Base-by-base conservation (phyloP, 148 eudicot species). In the Linanthus parryae region DNA sequence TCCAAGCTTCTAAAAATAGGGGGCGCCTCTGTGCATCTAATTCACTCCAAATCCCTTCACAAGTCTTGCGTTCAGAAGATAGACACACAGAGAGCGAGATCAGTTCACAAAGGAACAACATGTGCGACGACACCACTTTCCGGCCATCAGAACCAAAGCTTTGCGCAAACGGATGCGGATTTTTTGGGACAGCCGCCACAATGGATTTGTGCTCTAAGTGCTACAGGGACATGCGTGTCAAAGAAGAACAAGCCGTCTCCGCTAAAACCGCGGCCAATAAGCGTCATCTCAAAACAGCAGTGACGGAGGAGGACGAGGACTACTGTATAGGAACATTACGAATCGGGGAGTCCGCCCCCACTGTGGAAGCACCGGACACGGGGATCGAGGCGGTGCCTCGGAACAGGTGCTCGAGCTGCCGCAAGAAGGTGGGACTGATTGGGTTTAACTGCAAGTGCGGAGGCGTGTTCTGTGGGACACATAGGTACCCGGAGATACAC, bases 181-280 rank as follows among this genome's bases (percentile, higher is more conserved):
- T 87, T 58, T 87, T 87, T 23, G 95, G 95, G 21, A 77, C 91
- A 49, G 77, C 79, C 3, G 82, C 80, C 2, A 87, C 85, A 28
- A 75, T 80, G 84, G 80, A 83, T 57, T 75, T 87, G 84, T 87
- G 95, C 54, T 87, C 95, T 58, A 87, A 87, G 66, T 87, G 95
- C 68, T 77, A 83, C 84, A 83, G 75, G 56, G 87, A 87, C 40
- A 27, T 72, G 27, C 41, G 68, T 12, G 65, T 82, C 52, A 82
- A 85, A 56, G 68, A 82, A 63, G 89, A 85, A 57, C 85, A 85
- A 47, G 81, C 83, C 15, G 69, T 63, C n/a, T 30, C 74, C 1
- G 74, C 74, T 13, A 64, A 55, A 43, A 71, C 80, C 42, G 74
- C 74, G 9, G 36, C 73, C 21, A 66, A 56, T 9, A 67, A 67